Evolutionary conservation across 1,284 basidiomycete species (phyloP), one percentile per base, ranked within the genome.

Genomic region (Neolentinus lepideus): DNA sequence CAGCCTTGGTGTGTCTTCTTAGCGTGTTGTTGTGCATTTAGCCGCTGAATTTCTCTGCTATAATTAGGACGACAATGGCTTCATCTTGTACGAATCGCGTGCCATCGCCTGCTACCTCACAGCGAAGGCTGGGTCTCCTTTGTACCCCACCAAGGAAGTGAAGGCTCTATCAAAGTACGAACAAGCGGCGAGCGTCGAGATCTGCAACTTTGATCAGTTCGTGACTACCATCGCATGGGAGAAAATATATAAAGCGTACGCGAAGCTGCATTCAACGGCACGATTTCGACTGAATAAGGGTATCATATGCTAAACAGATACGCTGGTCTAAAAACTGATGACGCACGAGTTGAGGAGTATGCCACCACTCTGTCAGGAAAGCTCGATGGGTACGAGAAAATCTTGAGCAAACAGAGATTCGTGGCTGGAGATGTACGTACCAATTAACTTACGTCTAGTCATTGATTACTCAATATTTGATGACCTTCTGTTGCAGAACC

Each of bases 181-280:
- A 66, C 77, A 81, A 64, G 84, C 81, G 0, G 74, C 72, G 26
- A 76, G 74, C 24, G 68, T 80, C 61, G 84, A 86, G 67, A 58
- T 66, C 25, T 63, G 66, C 57, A 75, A 83, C 67, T 85, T 84
- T 58, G 76, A 84, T 58, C 67, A 71, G 0, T 69, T 61, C 55
- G 78, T 74, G 10, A 60, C 60, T 21, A 67, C 64, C 10, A 67
- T 79, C 25, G 70, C 72, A 8, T 55, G 53, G 3, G 77, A 84
- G 69, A 73, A 71, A 59, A 62, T 81, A 11, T 59, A 61, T 58
- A 67, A 66, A 47, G 54, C 27, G 63, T 62, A 14, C 50, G 62
- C 33, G 12, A 22, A 19, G 57, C 24, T n/a, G n/a, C n/a, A n/a
- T n/a, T 21, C 9, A 29, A 8, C 4, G 24, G 14, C n/a, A 21